Conservation (phyloP, 352 stramenopile genomes). For the Pythium myriotylum region DNA sequence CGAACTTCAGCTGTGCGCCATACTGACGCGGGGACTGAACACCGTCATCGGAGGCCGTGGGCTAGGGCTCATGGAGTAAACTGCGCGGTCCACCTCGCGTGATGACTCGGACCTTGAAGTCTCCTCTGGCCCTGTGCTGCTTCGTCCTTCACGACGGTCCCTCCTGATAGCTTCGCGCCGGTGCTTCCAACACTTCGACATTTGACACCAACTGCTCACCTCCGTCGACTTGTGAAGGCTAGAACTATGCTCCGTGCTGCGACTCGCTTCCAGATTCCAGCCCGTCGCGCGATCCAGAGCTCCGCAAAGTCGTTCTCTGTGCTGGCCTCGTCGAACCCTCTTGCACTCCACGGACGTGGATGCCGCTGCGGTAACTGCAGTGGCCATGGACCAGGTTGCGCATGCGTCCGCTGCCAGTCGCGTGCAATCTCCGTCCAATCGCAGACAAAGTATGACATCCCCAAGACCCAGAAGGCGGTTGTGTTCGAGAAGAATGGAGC, state of each 20-base stretch:
- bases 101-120: no score
- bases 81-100: no score
- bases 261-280: neutral
- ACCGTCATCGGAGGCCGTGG: no score
- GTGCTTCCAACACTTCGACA: no score
- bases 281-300: neutral
- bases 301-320: neutral
- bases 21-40: no score
- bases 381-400: slow-evolving; percentile 23
- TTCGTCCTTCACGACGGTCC: no score
- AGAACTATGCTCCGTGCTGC: neutral
- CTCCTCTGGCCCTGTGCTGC: no score
- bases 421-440: slow-evolving; percentile 39
- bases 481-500: slow-evolving; percentile 52
- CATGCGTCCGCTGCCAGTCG: slow-evolving; percentile 21
- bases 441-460: slow-evolving; percentile 45
- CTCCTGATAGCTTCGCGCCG: no score
- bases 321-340: neutral
- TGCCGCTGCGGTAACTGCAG: slow-evolving; percentile 41
- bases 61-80: no score
- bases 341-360: slow-evolving; percentile 18
- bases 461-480: slow-evolving; percentile 50
- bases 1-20: no score
- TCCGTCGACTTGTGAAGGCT: no score
- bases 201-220: no score